Evolutionary conservation across 306 rosid species (phyloP).

Genomic region (Cucurbita moschata): DNA sequence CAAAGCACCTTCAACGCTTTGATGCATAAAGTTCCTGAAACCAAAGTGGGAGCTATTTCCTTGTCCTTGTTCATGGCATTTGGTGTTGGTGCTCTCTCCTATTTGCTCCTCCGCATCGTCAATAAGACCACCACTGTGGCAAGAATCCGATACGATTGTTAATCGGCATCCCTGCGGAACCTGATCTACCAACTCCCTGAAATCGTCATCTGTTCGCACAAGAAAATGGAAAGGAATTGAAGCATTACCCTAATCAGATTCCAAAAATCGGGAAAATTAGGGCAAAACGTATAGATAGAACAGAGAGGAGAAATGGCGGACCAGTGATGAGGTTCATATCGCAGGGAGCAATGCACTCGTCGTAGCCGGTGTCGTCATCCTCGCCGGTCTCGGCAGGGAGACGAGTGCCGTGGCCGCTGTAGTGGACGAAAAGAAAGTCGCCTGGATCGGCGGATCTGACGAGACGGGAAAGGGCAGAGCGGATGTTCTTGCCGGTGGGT

Average conservation of each 20-base stretch:
- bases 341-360: conserved; percentile 84
- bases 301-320: not conserved
- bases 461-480: conserved; percentile 34
- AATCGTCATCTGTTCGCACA: conserved; percentile 51
- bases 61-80: not conserved
- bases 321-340: conserved; percentile 89
- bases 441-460: conserved; percentile 42
- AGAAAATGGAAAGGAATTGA: not conserved
- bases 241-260: not conserved
- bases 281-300: not conserved
- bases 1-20: conserved; percentile 33
- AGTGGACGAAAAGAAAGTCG: conserved; percentile 60
- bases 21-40: conserved; percentile 40
- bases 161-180: conserved; percentile 44
- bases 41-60: conserved; percentile 19
- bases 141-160: conserved; percentile 68
- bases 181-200: conserved; percentile 39
- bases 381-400: conserved; percentile 92
- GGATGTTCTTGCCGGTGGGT: conserved; percentile 74
- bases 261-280: not conserved
- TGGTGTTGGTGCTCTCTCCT: conserved; percentile 51
- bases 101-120: conserved; percentile 56
- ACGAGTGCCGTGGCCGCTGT: conserved; percentile 81
- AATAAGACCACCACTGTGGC: conserved; percentile 80
- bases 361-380: conserved; percentile 73